Evolutionary conservation across 371 early-diverging fungal genomes (phyloP), one percentile per base, ranked within the genome.

Genomic region (Mucor piriformis): DNA sequence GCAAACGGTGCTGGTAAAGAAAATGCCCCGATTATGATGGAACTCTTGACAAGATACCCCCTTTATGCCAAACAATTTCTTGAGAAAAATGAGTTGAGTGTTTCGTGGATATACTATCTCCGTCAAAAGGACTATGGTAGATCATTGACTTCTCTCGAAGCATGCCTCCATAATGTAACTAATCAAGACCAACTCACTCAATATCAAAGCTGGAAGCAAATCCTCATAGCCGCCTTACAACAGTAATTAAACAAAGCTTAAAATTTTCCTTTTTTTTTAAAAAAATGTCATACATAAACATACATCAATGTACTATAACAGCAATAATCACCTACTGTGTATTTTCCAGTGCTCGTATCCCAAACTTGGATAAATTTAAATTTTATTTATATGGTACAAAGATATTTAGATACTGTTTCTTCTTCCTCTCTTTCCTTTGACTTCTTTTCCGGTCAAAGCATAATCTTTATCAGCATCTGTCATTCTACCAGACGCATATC

Each of bases 401-500:
- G 6, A 6, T 1, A 6, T 24, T 46, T 72, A 79, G n/a, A 79
- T 65, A 54, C 77, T 76, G 37, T 79, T 76, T 46, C 80, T 66
- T 50, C 80, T 61, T 11, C 74, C 77, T 44, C 73, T 62, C 40
- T 67, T 70, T 53, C 76, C 80, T 42, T 79, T 79, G 8, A 79
- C 80, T 66, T 79, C 70, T 55, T 73, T 73, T 32, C 79, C 79
- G 32, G 35, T 21, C 15, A 59, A 29, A 2, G 48, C 32, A 8
- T 50, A 57, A n/a, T 69, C 66, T 11, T 54, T 67, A 27, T 67
- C 67, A 3, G 46, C 52, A 24, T 73, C 61, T 1, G 63, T 55
- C 13, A 77, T 56, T 46, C 76, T 66, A 2, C 81, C 81, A 34
- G 76, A 66, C 2, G 73, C 74, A 66, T 72, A 77, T 1, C 96